Conservation (phyloP, 2,329 filamentous ascomycete genomes). For the Ophiostoma ulmi region DNA sequence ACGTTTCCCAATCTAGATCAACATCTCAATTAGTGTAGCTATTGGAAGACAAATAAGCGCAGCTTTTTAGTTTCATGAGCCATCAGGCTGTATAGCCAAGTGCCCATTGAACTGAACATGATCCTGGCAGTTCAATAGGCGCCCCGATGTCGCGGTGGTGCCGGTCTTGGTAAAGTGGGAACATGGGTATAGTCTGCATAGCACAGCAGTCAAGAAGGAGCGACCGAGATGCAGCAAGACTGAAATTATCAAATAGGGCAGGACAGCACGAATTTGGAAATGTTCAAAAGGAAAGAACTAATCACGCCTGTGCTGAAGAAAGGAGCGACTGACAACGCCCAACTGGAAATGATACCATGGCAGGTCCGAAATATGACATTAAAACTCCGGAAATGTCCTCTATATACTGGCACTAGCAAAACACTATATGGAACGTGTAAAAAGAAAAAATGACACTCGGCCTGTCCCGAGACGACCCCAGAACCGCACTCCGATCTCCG, state of each 20-base stretch:
- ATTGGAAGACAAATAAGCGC: neutral
- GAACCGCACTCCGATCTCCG: slow-evolving; percentile 4
- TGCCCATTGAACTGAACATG: neutral
- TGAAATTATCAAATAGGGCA: neutral
- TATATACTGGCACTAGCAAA: neutral
- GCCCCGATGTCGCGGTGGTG: neutral
- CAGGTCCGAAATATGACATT: neutral
- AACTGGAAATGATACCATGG: neutral
- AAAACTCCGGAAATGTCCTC: neutral
- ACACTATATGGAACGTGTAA: neutral
- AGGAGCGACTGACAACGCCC: neutral
- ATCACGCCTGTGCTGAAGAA: neutral
- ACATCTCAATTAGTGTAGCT: neutral
- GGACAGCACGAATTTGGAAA: neutral
- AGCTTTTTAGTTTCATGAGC: neutral
- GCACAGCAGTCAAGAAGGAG: neutral
- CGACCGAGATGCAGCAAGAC: neutral
- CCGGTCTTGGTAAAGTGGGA: neutral
- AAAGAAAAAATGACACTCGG: neutral
- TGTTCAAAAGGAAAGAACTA: neutral
- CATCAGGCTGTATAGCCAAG: neutral
- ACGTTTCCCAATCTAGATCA: neutral
- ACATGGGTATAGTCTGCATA: neutral
- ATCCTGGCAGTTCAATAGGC: neutral
- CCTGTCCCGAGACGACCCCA: slow-evolving; percentile 5